Evolutionary conservation across 2,329 filamentous ascomycete genomes (phyloP).

Genomic region (Mariannaea sp.): DNA sequence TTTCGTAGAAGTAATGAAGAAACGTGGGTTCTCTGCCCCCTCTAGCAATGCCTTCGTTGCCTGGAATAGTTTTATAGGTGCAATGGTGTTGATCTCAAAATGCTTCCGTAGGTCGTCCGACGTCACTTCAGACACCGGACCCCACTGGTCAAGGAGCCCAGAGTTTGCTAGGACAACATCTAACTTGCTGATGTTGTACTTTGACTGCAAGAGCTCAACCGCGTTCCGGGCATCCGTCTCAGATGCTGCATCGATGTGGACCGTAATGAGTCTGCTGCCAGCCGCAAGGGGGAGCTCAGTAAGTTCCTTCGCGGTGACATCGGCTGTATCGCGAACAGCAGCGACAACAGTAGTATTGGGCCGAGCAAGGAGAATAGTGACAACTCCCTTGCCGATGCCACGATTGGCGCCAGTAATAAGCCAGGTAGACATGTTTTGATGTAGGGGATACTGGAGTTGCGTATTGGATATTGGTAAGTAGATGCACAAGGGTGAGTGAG

Average conservation of each 20-base stretch:
- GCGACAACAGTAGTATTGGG: constrained; percentile 45
- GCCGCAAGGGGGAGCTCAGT: neutral
- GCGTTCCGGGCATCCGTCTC: neutral
- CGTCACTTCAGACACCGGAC: neutral
- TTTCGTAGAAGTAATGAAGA: neutral
- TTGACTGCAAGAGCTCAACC: no score
- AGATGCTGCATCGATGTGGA: constrained; percentile 4
- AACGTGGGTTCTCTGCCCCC: neutral
- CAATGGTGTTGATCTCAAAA: neutral
- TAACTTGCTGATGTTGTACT: no score
- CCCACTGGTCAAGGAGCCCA: neutral
- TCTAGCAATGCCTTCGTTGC: neutral
- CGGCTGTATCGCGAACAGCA: constrained; percentile 2
- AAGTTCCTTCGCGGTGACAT: neutral
- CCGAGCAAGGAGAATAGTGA: constrained; percentile 48
- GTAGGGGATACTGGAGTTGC: no score
- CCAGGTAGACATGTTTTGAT: neutral
- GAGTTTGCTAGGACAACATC: neutral
- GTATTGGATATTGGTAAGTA: no score
- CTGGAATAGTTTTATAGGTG: neutral
- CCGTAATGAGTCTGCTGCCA: neutral
- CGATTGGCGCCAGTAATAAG: constrained; percentile 49
- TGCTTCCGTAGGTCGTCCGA: neutral
- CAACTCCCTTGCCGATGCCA: constrained; percentile 47
- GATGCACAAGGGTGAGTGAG: no score